Percentiles rank a stretch among this genome's conserved stretches.
Conservation (phyloP, 352 stramenopile genomes). For the Pythium phragmiticola region DNA sequence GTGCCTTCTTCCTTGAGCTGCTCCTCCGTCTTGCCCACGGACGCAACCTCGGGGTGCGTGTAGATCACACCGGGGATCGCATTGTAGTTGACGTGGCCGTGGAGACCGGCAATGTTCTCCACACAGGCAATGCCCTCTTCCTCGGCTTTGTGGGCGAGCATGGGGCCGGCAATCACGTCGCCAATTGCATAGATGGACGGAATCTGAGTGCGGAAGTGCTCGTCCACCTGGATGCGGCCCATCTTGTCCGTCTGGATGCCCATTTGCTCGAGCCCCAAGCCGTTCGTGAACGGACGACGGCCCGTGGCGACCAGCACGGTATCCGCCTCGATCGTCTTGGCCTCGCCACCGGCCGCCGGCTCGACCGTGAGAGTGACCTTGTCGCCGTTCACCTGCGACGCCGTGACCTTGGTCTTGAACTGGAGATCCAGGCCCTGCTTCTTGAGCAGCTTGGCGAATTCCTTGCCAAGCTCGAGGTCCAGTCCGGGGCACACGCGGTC, state of each 20-base stretch:
- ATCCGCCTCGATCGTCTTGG: slow-evolving; percentile 69
- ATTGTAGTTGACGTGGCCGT: slow-evolving; percentile 99
- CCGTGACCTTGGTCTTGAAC: slow-evolving; percentile 96
- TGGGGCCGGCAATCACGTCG: slow-evolving; percentile 97
- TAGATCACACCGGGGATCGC: slow-evolving; percentile 99
- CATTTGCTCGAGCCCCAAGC: slow-evolving; percentile 96
- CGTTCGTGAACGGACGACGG: slow-evolving; percentile 94
- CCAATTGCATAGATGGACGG: slow-evolving; percentile 96
- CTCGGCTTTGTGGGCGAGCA: slow-evolving; percentile 99
- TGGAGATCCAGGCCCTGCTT: slow-evolving; percentile 99
- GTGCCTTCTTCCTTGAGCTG: slow-evolving; percentile 95
- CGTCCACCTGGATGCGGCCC: slow-evolving; percentile 96
- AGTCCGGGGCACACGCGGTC: slow-evolving; percentile 93
- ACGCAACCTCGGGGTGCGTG: slow-evolving; percentile 96
- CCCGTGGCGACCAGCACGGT: slow-evolving; percentile 86
- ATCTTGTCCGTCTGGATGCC: slow-evolving; percentile 97
- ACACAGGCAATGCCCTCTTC: slow-evolving; percentile 98
- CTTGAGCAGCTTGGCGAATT: slow-evolving; percentile 97
- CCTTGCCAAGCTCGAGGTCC: slow-evolving; percentile 95
- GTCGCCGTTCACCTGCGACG: slow-evolving; percentile 89
- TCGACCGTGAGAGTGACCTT: slow-evolving; percentile 96
- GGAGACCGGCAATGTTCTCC: slow-evolving; percentile 96
- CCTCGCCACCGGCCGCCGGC: slow-evolving; percentile 60
- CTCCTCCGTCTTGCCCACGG: slow-evolving; percentile 97
- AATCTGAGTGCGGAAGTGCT: slow-evolving; percentile 96